These are phyloP conservation scores for Colletotrichum paranaense DNA, from an alignment of 2,329 filamentous ascomycete species.

Conservation along the genomic window DNA sequence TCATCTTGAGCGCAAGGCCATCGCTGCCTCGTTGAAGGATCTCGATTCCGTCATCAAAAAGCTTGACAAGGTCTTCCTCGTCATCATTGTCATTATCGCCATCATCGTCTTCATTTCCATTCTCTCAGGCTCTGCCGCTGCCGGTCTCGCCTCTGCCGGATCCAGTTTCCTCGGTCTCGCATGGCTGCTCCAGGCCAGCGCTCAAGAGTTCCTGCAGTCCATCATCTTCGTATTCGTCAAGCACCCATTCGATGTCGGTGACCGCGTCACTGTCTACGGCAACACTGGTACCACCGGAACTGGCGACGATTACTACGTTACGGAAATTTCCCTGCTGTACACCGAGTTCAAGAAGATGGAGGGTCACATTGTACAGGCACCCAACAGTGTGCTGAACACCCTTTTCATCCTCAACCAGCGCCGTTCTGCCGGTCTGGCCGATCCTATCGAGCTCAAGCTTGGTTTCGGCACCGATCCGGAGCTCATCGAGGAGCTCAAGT, in stretches of 20 bases:
- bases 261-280: constrained; percentile 91
- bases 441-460: constrained; percentile 85
- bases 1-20: constrained; percentile 92
- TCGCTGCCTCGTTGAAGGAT: constrained; percentile 94
- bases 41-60: constrained; percentile 93
- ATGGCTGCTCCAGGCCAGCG: constrained; percentile 92
- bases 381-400: constrained; percentile 92
- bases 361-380: constrained; percentile 94
- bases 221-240: constrained; percentile 97
- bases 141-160: constrained; percentile 89
- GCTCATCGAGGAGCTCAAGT: constrained; percentile 85
- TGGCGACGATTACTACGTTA: constrained; percentile 96
- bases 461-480: constrained; percentile 88
- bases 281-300: constrained; percentile 82
- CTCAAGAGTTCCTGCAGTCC: constrained; percentile 94
- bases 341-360: constrained; percentile 99
- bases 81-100: constrained; percentile 84
- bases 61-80: constrained; percentile 88
- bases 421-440: constrained; percentile 87
- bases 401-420: constrained; percentile 96
- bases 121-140: constrained; percentile 89
- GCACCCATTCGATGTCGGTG: constrained; percentile 96
- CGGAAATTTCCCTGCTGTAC: constrained; percentile 91
- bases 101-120: constrained; percentile 90
- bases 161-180: constrained; percentile 89